A percentile compares a stretch with the other conserved stretches of the same genome.
Evolutionary conservation across 2,329 filamentous ascomycete genomes (phyloP).

Genomic region (Aureobasidium namibiae): DNA sequence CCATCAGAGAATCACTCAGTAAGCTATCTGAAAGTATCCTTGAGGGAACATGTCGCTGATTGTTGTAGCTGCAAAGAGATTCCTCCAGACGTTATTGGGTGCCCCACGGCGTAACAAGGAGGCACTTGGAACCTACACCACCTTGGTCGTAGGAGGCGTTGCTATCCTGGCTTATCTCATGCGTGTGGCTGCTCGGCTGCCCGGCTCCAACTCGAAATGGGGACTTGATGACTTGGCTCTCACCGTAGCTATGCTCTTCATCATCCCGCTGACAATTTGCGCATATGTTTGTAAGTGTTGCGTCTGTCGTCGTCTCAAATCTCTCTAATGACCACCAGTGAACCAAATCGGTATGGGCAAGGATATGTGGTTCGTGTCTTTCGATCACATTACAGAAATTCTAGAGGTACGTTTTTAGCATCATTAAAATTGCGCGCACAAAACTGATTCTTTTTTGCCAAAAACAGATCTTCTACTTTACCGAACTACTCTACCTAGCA

Average conservation of each 20-base stretch:
- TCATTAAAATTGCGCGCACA: too few species aligned
- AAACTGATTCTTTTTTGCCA: neutral
- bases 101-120: neutral
- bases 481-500: constrained; percentile 23
- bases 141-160: neutral
- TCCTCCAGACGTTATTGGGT: constrained; percentile 9
- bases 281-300: constrained; percentile 8
- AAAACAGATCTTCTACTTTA: constrained; percentile 8
- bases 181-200: neutral
- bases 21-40: neutral
- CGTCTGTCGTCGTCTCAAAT: constrained; percentile 19
- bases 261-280: neutral
- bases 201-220: neutral
- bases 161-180: neutral
- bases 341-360: constrained; percentile 19
- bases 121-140: neutral
- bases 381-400: constrained; percentile 16
- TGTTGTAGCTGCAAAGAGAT: constrained; percentile 11
- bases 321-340: constrained; percentile 19
- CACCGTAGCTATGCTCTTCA: neutral
- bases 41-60: neutral
- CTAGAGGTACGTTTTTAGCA: neutral
- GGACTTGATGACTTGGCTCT: constrained; percentile 1
- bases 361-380: constrained; percentile 18
- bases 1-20: neutral